Base-by-base conservation (phyloP, 176 grass and related monocot species). In the Cocos nucifera region DNA sequence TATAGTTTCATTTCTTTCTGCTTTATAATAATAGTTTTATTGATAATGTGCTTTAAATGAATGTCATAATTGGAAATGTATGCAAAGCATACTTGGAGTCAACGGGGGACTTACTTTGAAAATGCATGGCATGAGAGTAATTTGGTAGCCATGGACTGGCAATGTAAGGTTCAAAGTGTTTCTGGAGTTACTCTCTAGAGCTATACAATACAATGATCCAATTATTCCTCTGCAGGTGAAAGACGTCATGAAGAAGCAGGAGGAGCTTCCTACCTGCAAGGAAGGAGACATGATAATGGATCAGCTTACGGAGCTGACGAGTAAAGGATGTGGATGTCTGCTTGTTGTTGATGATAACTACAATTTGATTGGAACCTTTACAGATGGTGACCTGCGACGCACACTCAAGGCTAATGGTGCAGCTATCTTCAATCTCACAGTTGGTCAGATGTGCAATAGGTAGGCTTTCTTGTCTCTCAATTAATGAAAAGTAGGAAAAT, bases 231-330 rank as follows among this genome's bases (percentile, higher is more conserved):
- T 82, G 60, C 78, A 98, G 93, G 87, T 98, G 66, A 98, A 92
- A 64, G 87, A 98, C 81, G 87, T 98, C 49, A 98, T 98, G 93
- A 98, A 92, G 87, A 98, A 88, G 76, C 62, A 98, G 55, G 79
- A 83, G 51, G 77, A 98, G 17, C 84, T 98, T 80, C 88, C 93
- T 54, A 51, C 92, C 57, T 92, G 93, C 76, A 90, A 92, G 71
- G 84, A 88, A 63, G 67, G 82, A 57, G 93, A 98, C 75, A 92
- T 92, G 87, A 98, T 98, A 73, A 98, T 98, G 88, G 87, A 92
- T 60, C 88, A 92, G 62, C 77, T 98, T 56, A 83, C 87, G 12
- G 93, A 92, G 70, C 81, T 92, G 53, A 92, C 87, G 22, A 88
- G 87, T 79, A 92, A 98, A 81, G 84, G 88, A 30, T 98, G 84